Base-by-base conservation (phyloP, 2,329 filamentous ascomycete species). In the Diatrype stigma region DNA sequence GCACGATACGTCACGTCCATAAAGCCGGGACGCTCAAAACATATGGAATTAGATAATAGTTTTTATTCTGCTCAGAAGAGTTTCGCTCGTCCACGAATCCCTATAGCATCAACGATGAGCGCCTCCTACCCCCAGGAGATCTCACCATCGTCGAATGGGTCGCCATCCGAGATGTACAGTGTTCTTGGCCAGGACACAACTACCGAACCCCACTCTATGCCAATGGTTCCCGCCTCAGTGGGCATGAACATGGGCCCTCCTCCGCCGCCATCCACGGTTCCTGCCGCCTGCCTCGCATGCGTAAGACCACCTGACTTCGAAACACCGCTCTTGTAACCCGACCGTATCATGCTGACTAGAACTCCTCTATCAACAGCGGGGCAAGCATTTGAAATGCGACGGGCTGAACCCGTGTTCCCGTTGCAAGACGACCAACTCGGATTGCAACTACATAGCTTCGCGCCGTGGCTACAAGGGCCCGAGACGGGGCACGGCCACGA, bases 351-450 rank as follows among this genome's bases (percentile, higher is more conserved):
- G 35, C 60, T 57, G 44, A 60, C 56, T 53, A 46, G 38, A 28
- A 19, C 42, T 30, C 48, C 42, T 10, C 35, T 48, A 47, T 37
- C 56, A 45, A 47, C 63, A 84, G 80, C 75, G 81, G 47, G 71
- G 64, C 56, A 83, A 89, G 63, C 89, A 92, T 67, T 76, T 91
- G 46, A 92, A 90, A 65, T 92, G 88, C 65, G 86, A 91, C 67
- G 87, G 86, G 26, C 70, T 74, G 35, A 84, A 71, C 30, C 87
- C 88, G 12, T 92, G 89, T 69, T 77, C 80, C 45, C 82, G 89
- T 49, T 92, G 88, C 67, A 70, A 71, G 21, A 69, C 73, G 47
- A 77, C 79, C 45, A 78, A 79, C 50, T 71, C 76, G 17, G 76
- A 85, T 45, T 93, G 89, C 67, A 71, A 84, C 62, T 91, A 90